Evolutionary conservation across 2,329 filamentous ascomycete genomes (phyloP).

Genomic region (Fusarium nurragi): DNA sequence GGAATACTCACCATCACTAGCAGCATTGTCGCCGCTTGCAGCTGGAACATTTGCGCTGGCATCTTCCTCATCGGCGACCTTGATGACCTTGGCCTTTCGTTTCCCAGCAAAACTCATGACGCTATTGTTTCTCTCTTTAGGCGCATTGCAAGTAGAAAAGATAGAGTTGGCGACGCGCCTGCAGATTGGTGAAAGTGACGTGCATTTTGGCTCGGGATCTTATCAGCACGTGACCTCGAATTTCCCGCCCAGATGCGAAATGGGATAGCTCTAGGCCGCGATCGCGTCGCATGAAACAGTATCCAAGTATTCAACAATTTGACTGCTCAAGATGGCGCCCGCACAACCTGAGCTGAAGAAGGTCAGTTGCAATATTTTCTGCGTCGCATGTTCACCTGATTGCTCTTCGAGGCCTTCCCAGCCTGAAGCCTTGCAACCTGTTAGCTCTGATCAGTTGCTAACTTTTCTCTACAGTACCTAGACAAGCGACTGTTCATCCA

Average conservation of each 20-base stretch:
- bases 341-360: slow-evolving; percentile 99
- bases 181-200: slow-evolving; percentile 30
- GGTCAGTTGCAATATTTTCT: slow-evolving; percentile 60
- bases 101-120: slow-evolving; percentile 67
- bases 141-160: slow-evolving; percentile 3
- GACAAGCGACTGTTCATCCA: slow-evolving; percentile 99
- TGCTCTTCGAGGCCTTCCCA: too few species aligned
- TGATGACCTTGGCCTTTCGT: slow-evolving; percentile 81
- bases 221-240: slow-evolving; percentile 59
- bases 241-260: slow-evolving; percentile 40
- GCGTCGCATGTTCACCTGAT: neutral
- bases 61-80: slow-evolving; percentile 73
- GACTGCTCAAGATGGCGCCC: slow-evolving; percentile 83
- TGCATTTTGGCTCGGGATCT: slow-evolving; percentile 49
- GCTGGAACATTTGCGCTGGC: slow-evolving; percentile 21
- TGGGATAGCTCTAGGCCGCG: slow-evolving; percentile 38
- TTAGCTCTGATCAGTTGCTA: slow-evolving; percentile 27
- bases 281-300: slow-evolving; percentile 45
- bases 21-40: slow-evolving; percentile 39
- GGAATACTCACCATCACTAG: slow-evolving; percentile 52
- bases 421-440: slow-evolving; percentile 1
- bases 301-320: slow-evolving; percentile 39
- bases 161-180: slow-evolving; percentile 28
- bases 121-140: slow-evolving; percentile 18
- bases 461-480: slow-evolving; percentile 76